A percentile compares a stretch with the other conserved stretches of the same genome.
phyloP scores from a whole-genome alignment of 176 grass and related monocot species.

The Avena insularis region DNA sequence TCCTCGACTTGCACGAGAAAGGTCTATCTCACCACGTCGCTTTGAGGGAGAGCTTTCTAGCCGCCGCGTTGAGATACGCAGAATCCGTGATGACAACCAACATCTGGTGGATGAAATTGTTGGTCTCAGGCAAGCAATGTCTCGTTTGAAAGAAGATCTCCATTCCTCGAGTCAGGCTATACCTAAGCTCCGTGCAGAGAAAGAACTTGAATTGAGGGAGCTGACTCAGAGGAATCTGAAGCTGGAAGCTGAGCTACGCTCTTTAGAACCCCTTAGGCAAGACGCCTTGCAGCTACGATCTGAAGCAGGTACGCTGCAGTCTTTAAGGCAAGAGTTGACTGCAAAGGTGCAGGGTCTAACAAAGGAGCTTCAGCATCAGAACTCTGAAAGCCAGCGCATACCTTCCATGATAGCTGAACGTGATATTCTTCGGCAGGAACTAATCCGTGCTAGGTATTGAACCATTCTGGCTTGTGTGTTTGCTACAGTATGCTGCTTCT shows the following conservation, averaged over 20 bases:
- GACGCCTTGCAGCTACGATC: constrained; percentile 55
- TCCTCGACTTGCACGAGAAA: constrained; percentile 37
- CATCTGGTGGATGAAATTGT: constrained; percentile 59
- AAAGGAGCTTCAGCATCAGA: constrained; percentile 52
- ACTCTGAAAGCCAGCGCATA: constrained; percentile 52
- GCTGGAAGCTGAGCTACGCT: constrained; percentile 65
- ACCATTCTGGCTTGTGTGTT: neutral
- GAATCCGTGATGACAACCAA: constrained; percentile 60
- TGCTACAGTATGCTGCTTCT: neutral
- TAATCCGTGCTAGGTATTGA: constrained; percentile 49
- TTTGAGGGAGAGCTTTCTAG: constrained; percentile 57
- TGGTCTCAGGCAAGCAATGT: constrained; percentile 48
- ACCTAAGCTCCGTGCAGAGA: constrained; percentile 62
- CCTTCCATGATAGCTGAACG: constrained; percentile 50
- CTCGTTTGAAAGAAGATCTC: constrained; percentile 52
- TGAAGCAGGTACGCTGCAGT: constrained; percentile 53
- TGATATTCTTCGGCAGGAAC: constrained; percentile 54
- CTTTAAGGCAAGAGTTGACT: constrained; percentile 50
- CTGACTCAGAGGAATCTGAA: constrained; percentile 66
- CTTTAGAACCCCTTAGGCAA: constrained; percentile 56
- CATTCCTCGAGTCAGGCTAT: constrained; percentile 55
- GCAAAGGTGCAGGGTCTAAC: constrained; percentile 52
- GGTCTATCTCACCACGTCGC: constrained; percentile 47
- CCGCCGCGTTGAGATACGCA: constrained; percentile 49
- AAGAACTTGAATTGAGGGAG: constrained; percentile 66